A percentile compares a stretch with the other conserved stretches of the same genome.
Conservation (phyloP, 306 rosid species). For the Chamaecrista fasciculata region DNA sequence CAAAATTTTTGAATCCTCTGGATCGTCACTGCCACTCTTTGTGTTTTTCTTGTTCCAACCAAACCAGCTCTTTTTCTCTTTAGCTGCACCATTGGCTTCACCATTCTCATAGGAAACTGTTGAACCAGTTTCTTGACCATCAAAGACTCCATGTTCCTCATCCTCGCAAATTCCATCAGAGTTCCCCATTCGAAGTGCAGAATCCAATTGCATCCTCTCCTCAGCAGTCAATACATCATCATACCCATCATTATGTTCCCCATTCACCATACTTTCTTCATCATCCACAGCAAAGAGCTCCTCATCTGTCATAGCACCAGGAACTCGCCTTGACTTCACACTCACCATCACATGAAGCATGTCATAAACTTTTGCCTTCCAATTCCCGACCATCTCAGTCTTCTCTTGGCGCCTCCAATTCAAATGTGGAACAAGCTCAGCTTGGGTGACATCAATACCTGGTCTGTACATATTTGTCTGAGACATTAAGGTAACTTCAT, state of each 20-base stretch:
- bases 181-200: slow-evolving; percentile 85
- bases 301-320: slow-evolving; percentile 99
- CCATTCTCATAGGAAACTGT: slow-evolving; percentile 53
- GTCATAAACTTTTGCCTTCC: slow-evolving; percentile 97
- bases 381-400: slow-evolving; percentile 91
- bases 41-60: slow-evolving; percentile 87
- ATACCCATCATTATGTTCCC: slow-evolving; percentile 77
- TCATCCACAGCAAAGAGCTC: slow-evolving; percentile 90
- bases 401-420: slow-evolving; percentile 99
- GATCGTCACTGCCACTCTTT: slow-evolving; percentile 63
- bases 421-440: slow-evolving; percentile 90
- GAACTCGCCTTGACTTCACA: slow-evolving; percentile 95
- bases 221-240: slow-evolving; percentile 96
- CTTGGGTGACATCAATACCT: slow-evolving; percentile 97
- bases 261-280: slow-evolving; percentile 74
- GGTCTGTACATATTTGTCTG: slow-evolving; percentile 97
- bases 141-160: slow-evolving; percentile 61
- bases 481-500: slow-evolving; percentile 93
- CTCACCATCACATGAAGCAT: slow-evolving; percentile 99
- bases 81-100: slow-evolving; percentile 66
- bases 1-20: slow-evolving; percentile 64
- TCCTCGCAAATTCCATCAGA: slow-evolving; percentile 70
- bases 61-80: slow-evolving; percentile 98
- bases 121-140: slow-evolving; percentile 70
- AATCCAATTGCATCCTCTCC: slow-evolving; percentile 91